Conservation (phyloP, 2,329 filamentous ascomycete genomes). For the Penicillium sp. region DNA sequence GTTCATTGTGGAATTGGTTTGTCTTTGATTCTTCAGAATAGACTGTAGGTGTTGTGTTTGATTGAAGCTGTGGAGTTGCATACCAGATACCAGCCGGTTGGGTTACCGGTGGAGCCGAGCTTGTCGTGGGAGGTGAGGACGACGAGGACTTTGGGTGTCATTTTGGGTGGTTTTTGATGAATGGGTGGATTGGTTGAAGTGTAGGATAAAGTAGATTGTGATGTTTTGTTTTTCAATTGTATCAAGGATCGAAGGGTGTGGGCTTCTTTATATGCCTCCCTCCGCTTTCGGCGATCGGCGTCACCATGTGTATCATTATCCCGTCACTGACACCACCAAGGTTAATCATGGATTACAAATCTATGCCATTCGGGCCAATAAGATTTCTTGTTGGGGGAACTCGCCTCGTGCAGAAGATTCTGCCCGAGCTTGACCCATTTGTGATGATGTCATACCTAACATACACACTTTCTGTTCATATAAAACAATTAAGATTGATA, state of each 20-base stretch:
- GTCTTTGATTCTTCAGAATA: too few species aligned
- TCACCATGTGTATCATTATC: constrained; percentile 3
- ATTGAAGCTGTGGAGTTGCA: neutral
- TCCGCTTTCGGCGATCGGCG: neutral
- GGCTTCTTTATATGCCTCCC: neutral
- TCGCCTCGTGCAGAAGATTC: neutral
- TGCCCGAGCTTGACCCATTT: too few species aligned
- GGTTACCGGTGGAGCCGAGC: constrained; percentile 37
- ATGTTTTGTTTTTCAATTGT: neutral
- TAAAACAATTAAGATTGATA: too few species aligned
- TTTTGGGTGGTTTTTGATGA: constrained; percentile 9
- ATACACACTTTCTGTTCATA: too few species aligned
- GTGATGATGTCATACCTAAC: too few species aligned
- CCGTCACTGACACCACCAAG: constrained; percentile 8
- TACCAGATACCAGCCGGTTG: constrained; percentile 65
- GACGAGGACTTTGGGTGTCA: constrained; percentile 55
- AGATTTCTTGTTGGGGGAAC: too few species aligned
- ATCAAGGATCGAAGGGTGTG: neutral
- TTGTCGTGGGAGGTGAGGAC: constrained; percentile 57
- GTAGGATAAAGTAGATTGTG: neutral
- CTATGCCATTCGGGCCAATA: neutral
- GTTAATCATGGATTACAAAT: neutral
- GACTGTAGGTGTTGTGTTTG: neutral
- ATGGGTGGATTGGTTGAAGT: too few species aligned
- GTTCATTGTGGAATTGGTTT: neutral